Conservation (phyloP, 192 early-diverging fungal genomes). For the Gryganskiella cystojenkinii region DNA sequence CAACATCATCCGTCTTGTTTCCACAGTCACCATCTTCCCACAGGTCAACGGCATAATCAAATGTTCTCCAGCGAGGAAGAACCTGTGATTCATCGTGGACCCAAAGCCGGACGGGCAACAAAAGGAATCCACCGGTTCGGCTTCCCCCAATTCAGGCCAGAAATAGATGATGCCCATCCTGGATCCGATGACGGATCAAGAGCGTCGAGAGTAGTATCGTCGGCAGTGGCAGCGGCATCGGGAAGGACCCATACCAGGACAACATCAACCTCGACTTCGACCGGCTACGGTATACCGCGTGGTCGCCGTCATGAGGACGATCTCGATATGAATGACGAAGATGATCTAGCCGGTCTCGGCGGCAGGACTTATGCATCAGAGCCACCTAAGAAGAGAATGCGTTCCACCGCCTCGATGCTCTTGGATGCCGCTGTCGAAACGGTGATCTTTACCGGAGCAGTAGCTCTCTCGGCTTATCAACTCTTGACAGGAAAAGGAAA, state of each 20-base stretch:
- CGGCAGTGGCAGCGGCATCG: background rate
- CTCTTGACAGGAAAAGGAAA: constrained; percentile 36
- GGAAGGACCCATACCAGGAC: too few species aligned
- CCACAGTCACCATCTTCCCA: constrained; percentile 11
- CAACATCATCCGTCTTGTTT: constrained; percentile 25
- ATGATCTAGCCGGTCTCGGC: background rate
- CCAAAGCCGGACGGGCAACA: constrained; percentile 28
- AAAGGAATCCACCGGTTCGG: constrained; percentile 38
- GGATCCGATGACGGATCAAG: constrained; percentile 2
- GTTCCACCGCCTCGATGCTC: constrained; percentile 39
- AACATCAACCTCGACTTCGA: constrained; percentile 20
- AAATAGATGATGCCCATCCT: constrained; percentile 20
- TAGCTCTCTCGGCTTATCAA: constrained; percentile 49
- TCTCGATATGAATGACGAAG: constrained; percentile 7
- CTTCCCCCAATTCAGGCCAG: constrained; percentile 23
- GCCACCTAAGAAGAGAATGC: constrained; percentile 41
- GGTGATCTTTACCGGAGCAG: constrained; percentile 53
- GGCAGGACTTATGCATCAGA: constrained; percentile 9
- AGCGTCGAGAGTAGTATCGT: background rate
- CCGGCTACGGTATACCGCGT: constrained; percentile 27
- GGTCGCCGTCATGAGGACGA: constrained; percentile 12
- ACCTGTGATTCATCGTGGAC: constrained; percentile 1
- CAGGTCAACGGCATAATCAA: too few species aligned
- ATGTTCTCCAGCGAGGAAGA: too few species aligned
- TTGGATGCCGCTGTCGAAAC: constrained; percentile 48